A percentile compares a stretch with the other conserved stretches of the same genome.
Evolutionary conservation across 2,329 filamentous ascomycete species (phyloP).

Genomic region (Achaetomium macrosporum): DNA sequence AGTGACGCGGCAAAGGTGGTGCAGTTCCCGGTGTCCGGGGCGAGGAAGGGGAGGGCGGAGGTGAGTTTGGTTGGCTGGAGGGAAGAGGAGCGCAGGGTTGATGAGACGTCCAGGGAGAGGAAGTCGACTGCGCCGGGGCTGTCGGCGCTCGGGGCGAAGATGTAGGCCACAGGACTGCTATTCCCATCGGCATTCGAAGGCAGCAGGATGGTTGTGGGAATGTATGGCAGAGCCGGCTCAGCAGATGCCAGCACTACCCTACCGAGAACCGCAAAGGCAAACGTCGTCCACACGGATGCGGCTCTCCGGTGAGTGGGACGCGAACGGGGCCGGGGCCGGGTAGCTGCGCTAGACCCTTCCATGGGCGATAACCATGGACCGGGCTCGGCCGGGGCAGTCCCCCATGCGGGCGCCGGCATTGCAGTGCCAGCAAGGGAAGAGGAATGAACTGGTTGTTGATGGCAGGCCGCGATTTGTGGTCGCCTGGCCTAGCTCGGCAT

Average conservation of each 20-base stretch:
- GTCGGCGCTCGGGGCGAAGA: constrained; percentile 54
- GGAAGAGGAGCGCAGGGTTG: constrained; percentile 43
- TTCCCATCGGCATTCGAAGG: constrained; percentile 41
- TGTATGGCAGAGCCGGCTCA: constrained; percentile 58
- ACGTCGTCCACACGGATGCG: constrained; percentile 14
- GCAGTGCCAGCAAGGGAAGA: background rate
- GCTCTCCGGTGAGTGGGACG: background rate
- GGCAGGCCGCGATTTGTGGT: constrained; percentile 1
- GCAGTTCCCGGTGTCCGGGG: constrained; percentile 31
- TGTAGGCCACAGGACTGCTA: constrained; percentile 53
- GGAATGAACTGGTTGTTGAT: background rate
- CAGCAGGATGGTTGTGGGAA: constrained; percentile 66
- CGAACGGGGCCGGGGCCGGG: background rate
- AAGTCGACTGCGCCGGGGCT: constrained; percentile 42
- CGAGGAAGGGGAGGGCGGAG: constrained; percentile 57
- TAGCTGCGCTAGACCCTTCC: background rate
- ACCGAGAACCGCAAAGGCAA: background rate
- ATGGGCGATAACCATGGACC: background rate
- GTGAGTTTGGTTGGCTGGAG: constrained; percentile 45
- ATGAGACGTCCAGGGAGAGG: constrained; percentile 58
- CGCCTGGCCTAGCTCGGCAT: constrained; percentile 12
- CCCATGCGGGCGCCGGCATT: constrained; percentile 2
- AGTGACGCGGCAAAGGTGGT: constrained; percentile 63
- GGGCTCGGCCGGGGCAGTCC: background rate
- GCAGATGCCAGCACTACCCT: background rate